These are phyloP conservation scores for Aspergillus puulaauensis DNA, from an alignment of 2,329 filamentous ascomycete species.

Conservation along the genomic window DNA sequence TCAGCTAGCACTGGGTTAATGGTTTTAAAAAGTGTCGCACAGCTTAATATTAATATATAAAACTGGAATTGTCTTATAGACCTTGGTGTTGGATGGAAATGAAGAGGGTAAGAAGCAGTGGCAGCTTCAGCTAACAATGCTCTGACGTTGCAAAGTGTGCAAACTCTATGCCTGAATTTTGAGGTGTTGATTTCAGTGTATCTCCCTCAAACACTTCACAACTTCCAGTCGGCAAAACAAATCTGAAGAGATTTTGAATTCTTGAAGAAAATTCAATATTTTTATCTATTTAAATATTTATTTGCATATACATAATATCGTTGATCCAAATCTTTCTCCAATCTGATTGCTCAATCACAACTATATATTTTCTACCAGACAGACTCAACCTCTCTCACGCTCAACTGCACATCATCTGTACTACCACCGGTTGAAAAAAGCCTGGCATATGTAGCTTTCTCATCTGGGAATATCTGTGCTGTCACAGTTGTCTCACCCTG, in stretches of 20 bases:
- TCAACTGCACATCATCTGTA: neutral
- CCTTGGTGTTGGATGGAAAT: neutral
- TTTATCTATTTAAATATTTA: too few relatives aligned
- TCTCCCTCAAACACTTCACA: neutral
- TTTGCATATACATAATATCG: too few relatives aligned
- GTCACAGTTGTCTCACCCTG: conserved; percentile 27
- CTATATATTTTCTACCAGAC: neutral
- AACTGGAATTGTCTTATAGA: neutral
- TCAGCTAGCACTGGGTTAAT: neutral
- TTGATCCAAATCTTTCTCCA: too few relatives aligned
- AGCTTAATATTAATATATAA: neutral
- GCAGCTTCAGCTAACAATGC: neutral
- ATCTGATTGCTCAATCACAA: too few relatives aligned
- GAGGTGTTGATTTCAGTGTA: neutral
- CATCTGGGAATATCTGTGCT: conserved; percentile 28
- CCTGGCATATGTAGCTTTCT: conserved; percentile 10
- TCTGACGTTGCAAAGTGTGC: conserved; percentile 8
- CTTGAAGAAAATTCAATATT: accelerated
- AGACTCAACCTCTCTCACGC: neutral
- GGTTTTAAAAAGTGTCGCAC: neutral
- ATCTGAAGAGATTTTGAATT: too few relatives aligned
- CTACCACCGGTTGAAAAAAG: conserved; percentile 1
- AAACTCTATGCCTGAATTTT: conserved; percentile 1
- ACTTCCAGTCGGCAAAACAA: too few relatives aligned
- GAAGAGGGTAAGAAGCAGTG: neutral